A percentile compares a stretch with the other conserved stretches of the same genome.
These are phyloP conservation scores for Leucocoprinus leucothites DNA, from an alignment of 768 basidiomycete species.

Conservation along the genomic window DNA sequence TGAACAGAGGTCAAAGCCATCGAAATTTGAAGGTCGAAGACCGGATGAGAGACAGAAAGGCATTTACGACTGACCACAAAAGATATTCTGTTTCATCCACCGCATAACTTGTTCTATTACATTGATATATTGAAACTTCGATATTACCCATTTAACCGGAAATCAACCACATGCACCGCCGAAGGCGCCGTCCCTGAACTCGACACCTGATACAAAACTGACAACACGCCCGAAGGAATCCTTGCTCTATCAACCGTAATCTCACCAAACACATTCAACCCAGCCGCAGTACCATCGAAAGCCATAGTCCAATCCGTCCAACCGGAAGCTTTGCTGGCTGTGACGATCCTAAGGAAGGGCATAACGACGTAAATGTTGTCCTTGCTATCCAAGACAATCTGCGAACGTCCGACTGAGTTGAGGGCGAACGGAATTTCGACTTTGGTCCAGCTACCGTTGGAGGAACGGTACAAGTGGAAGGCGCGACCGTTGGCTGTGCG, in stretches of 20 bases:
- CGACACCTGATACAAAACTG: slow-evolving; percentile 39
- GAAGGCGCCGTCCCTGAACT: slow-evolving; percentile 41
- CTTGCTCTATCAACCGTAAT: slow-evolving; percentile 42
- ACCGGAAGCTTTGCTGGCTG: slow-evolving; percentile 40
- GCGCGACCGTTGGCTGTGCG: slow-evolving; percentile 33
- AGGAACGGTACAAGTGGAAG: slow-evolving; percentile 41
- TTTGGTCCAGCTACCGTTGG: slow-evolving; percentile 40
- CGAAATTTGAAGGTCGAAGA: too few relatives aligned
- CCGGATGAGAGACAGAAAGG: too few relatives aligned
- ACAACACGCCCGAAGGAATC: slow-evolving; percentile 33
- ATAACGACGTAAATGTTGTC: slow-evolving; percentile 45
- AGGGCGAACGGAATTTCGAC: slow-evolving; percentile 44
- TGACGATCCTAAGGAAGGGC: slow-evolving; percentile 39
- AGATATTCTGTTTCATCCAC: too few relatives aligned
- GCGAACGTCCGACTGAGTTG: slow-evolving; percentile 41
- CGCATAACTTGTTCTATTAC: too few relatives aligned
- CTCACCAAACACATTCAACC: slow-evolving; percentile 43
- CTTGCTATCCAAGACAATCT: slow-evolving; percentile 37
- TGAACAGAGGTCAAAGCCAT: too few relatives aligned
- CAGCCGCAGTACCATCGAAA: slow-evolving; percentile 36
- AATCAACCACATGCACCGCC: slow-evolving; percentile 38
- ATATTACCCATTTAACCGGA: slow-evolving; percentile 32
- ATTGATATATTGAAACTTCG: too few relatives aligned
- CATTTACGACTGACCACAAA: too few relatives aligned
- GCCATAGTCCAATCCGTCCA: slow-evolving; percentile 46